A percentile compares a stretch with the other conserved stretches of the same genome.
These are phyloP conservation scores for Fusarium aywerte DNA, from an alignment of 2,329 filamentous ascomycete genomes.

Conservation along the genomic window DNA sequence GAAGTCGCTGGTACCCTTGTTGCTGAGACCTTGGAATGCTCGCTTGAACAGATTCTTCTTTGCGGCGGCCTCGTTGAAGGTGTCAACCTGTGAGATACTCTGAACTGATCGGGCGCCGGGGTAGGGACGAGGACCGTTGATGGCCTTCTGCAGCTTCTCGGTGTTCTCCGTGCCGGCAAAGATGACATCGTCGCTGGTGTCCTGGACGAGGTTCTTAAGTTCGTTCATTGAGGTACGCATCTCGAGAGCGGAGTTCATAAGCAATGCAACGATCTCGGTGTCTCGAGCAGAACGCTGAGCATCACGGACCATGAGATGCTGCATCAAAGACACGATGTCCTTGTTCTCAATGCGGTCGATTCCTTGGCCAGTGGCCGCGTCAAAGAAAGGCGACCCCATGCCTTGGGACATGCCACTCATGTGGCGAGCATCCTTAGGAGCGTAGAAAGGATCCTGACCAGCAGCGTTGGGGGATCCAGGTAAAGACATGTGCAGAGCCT, in stretches of 20 bases:
- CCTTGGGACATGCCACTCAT: conserved; percentile 92
- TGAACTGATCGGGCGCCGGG: conserved; percentile 73
- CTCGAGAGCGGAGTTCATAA: conserved; percentile 92
- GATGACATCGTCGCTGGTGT: conserved; percentile 85
- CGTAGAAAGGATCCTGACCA: conserved; percentile 73
- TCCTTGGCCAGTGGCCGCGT: conserved; percentile 85
- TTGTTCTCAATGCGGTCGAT: conserved; percentile 94
- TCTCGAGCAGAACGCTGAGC: conserved; percentile 95
- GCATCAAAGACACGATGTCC: conserved; percentile 97
- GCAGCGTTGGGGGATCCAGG: conserved; percentile 62
- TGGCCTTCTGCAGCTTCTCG: conserved; percentile 82
- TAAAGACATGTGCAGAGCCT: conserved; percentile 60
- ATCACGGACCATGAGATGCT: conserved; percentile 96
- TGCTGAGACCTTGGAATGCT: conserved; percentile 89
- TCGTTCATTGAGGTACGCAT: conserved; percentile 98
- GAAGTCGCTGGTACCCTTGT: conserved; percentile 88
- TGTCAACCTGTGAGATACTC: conserved; percentile 65
- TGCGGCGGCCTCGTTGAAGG: conserved; percentile 66
- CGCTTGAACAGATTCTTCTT: conserved; percentile 96
- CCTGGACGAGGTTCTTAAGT: conserved; percentile 89
- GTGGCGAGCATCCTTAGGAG: conserved; percentile 68
- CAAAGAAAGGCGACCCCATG: conserved; percentile 89
- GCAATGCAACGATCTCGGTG: conserved; percentile 93
- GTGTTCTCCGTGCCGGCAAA: conserved; percentile 90
- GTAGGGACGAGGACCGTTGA: conserved; percentile 87